phyloP scores from a whole-genome alignment of 2,329 filamentous ascomycete species.

The Teratosphaeria zuluensis region DNA sequence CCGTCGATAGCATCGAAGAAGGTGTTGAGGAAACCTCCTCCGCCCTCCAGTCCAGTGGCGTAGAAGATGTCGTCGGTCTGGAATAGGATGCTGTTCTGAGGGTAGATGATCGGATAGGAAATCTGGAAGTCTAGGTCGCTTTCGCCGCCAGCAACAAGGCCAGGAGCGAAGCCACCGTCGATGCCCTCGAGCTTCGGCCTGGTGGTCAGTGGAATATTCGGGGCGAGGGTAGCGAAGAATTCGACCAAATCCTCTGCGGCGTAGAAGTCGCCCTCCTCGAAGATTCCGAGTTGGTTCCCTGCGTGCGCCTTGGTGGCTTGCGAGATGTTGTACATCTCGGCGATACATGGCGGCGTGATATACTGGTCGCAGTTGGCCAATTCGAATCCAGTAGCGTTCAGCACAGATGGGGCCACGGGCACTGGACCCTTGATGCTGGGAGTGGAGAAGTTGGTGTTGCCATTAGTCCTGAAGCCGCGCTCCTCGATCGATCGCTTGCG shows the following conservation, averaged over 20 bases:
- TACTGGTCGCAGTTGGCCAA: slow-evolving; percentile 41
- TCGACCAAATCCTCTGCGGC: slow-evolving; percentile 40
- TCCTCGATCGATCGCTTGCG: slow-evolving; percentile 15
- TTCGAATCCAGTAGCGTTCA: background rate
- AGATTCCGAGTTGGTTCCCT: slow-evolving; percentile 24
- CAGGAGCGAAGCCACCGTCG: slow-evolving; percentile 15
- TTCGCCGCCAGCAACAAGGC: slow-evolving; percentile 10
- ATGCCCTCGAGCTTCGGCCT: slow-evolving; percentile 14
- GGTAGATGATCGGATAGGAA: slow-evolving; percentile 19
- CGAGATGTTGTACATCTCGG: slow-evolving; percentile 28
- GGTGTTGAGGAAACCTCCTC: slow-evolving; percentile 21
- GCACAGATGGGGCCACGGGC: background rate
- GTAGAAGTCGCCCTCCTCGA: slow-evolving; percentile 33
- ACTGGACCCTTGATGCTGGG: background rate
- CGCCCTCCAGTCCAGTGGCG: slow-evolving; percentile 2
- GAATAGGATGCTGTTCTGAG: slow-evolving; percentile 12
- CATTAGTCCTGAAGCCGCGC: slow-evolving; percentile 42
- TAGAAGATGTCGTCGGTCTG: slow-evolving; percentile 11
- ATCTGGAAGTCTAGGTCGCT: slow-evolving; percentile 13
- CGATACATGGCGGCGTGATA: slow-evolving; percentile 47
- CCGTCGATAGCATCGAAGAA: slow-evolving; percentile 34
- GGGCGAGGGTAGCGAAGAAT: slow-evolving; percentile 13
- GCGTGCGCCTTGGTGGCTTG: slow-evolving; percentile 9
- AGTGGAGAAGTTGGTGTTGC: background rate
- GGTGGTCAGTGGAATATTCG: slow-evolving; percentile 3